These are phyloP conservation scores for Geotrichum cucujoidarum DNA, from an alignment of 1,139 yeast genomes.

Conservation along the genomic window DNA sequence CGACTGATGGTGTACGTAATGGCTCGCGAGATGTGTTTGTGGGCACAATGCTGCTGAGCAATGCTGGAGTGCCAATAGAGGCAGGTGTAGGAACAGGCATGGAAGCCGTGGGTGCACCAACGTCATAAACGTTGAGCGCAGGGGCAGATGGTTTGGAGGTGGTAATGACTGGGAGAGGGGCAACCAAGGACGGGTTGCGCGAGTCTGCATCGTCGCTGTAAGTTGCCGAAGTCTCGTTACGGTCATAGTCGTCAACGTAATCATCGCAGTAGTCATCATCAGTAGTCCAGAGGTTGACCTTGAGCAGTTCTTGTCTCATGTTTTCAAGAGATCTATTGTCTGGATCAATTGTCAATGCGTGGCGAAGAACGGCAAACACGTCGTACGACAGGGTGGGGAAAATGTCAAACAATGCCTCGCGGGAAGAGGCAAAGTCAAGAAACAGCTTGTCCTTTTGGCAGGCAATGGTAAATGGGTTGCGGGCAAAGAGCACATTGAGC, in stretches of 20 bases:
- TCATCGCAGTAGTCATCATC: constrained; percentile 68
- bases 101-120: constrained; percentile 24
- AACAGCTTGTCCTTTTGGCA: constrained; percentile 79
- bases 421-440: constrained; percentile 76
- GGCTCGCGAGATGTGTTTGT: constrained; percentile 40
- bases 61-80: constrained; percentile 11
- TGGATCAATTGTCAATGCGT: constrained; percentile 80
- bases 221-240: constrained; percentile 6
- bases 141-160: constrained; percentile 3
- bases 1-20: constrained; percentile 38
- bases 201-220: background rate
- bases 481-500: constrained; percentile 79
- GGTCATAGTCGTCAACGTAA: constrained; percentile 24
- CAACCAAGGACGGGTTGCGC: background rate
- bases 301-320: constrained; percentile 55
- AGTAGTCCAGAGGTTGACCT: constrained; percentile 66
- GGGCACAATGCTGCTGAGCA: constrained; percentile 24
- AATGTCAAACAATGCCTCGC: constrained; percentile 88
- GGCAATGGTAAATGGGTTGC: constrained; percentile 83
- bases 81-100: constrained; percentile 15
- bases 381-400: constrained; percentile 87
- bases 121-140: constrained; percentile 1
- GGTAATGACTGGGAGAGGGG: background rate
- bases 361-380: constrained; percentile 73
- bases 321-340: constrained; percentile 63